These are phyloP conservation scores for Penicillium polonicum DNA, from an alignment of 2,329 filamentous ascomycete species.

Conservation along the genomic window DNA sequence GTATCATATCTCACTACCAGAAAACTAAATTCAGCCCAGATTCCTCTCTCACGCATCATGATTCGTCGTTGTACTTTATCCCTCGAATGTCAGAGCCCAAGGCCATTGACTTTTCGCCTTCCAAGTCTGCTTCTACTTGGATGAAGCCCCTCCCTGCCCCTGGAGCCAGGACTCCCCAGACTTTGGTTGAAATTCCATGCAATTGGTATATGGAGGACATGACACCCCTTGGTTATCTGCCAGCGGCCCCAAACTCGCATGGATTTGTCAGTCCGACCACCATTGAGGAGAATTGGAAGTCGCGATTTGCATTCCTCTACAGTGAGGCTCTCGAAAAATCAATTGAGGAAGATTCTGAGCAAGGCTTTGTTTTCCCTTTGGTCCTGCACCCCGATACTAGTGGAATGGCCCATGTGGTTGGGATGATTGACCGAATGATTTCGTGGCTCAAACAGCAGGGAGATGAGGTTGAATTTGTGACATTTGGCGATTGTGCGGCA, in stretches of 20 bases:
- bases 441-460: constrained; percentile 48
- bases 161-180: constrained; percentile 21
- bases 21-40: constrained; percentile 24
- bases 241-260: constrained; percentile 50
- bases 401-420: constrained; percentile 61
- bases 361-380: constrained; percentile 48
- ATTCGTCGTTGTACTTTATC: constrained; percentile 44
- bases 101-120: constrained; percentile 44
- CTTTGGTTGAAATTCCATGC: constrained; percentile 45
- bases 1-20: not conserved
- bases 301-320: constrained; percentile 57
- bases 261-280: constrained; percentile 59
- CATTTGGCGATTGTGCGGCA: constrained; percentile 32
- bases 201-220: constrained; percentile 51
- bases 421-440: constrained; percentile 56
- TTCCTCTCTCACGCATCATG: constrained; percentile 44
- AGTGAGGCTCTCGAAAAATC: constrained; percentile 30
- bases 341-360: constrained; percentile 35
- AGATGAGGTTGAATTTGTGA: constrained; percentile 32
- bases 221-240: constrained; percentile 48
- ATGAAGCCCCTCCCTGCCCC: constrained; percentile 42
- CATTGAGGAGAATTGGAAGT: constrained; percentile 62
- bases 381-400: constrained; percentile 59
- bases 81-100: constrained; percentile 37
- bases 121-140: constrained; percentile 42